Base-by-base conservation (phyloP, 495 filamentous ascomycete genomes). In the Trichocladium antarcticum region DNA sequence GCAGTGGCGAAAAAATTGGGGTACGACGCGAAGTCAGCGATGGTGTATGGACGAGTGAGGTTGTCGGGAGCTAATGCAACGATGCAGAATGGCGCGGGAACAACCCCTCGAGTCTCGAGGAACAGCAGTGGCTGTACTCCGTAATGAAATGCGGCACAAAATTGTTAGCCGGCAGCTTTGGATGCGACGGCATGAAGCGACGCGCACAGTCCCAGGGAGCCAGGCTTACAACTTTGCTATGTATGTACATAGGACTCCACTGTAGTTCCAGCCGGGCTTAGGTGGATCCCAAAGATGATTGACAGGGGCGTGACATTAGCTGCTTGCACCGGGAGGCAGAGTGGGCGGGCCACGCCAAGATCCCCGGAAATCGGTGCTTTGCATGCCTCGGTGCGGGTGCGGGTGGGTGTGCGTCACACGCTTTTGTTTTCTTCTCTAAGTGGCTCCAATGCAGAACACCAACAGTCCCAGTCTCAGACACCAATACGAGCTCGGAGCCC, bases 21-120 rank as follows among this genome's bases (percentile, higher is more conserved):
- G 5, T 28, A 10, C 6, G 22, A 37, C 28, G 21, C 4, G 16
- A 19, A 34, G 19, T 7, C 19, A 2, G 20, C 0, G 22, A 0
- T 27, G n/a, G 37, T 12, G 16, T 43, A 42, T 16, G 39, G 37
- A 28, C 27, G 39, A n/a, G 21, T 43, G 2, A 15, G 39, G 32
- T 37, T 29, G 31, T 2, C 6, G 12, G 24, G 38, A 37, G 47
- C 31, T 17, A 1, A 42, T 42, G 40, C 31, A 37, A 20, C 46
- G 16, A 31, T 24, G 35, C 35, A 17, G 17, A 38, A 38, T 3
- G 35, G 12, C 35, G 27, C 40, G 24, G 40, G 42, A 29, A 47
- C 15, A 42, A 39, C 48, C 48, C 48, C 48, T 50, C 48, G 48
- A 50, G 48, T n/a, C n/a, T n/a, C n/a, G n/a, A n/a, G n/a, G n/a